These are phyloP conservation scores for Lobosporangium transversale DNA, from an alignment of 192 early-diverging fungal genomes.

Conservation along the genomic window DNA sequence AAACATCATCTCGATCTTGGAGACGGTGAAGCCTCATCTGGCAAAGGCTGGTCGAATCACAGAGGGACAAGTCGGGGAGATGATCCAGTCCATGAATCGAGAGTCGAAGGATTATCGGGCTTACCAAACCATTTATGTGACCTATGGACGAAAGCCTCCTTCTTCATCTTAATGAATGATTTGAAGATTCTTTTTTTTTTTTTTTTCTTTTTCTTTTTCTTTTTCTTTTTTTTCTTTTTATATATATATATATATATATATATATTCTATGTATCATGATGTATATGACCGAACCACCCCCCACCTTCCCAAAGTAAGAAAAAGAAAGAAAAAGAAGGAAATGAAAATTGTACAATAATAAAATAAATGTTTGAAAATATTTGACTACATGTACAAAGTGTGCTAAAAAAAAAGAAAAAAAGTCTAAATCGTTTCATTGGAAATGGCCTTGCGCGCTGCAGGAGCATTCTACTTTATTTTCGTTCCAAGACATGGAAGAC, in stretches of 20 bases:
- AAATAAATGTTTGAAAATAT: not conserved
- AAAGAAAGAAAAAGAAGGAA: not conserved
- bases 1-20: constrained; percentile 26
- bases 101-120: constrained; percentile 11
- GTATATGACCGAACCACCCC: no score
- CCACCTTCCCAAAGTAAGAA: not conserved
- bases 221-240: no score
- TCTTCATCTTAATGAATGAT: no score
- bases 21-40: constrained; percentile 30
- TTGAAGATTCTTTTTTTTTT: no score
- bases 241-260: no score
- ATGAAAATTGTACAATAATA: not conserved
- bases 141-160: constrained; percentile 38
- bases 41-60: not conserved
- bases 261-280: no score
- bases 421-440: no score
- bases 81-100: constrained; percentile 7
- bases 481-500: no score
- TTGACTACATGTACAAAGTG: no score
- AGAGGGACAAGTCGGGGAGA: constrained; percentile 13
- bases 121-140: constrained; percentile 40
- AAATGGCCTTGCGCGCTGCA: no score
- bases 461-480: no score
- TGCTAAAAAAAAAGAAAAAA: not conserved
- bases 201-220: no score